Conservation (phyloP, 116 monocot species). For the Papilionanthe hybrid region DNA sequence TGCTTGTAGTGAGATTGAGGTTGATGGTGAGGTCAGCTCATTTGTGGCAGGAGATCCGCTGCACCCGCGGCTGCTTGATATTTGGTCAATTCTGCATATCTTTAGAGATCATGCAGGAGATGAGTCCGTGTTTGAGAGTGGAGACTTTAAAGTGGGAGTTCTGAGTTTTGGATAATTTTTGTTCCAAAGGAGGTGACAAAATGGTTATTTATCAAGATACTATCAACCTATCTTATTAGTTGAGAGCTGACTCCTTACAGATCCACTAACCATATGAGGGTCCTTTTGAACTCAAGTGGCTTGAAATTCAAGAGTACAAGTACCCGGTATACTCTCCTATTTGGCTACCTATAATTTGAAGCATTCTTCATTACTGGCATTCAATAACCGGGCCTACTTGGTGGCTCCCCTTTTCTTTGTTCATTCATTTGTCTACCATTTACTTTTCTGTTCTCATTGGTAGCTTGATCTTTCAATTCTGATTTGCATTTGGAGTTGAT, state of each 20-base stretch:
- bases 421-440: not conserved
- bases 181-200: not conserved
- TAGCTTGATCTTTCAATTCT: not conserved
- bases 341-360: not conserved
- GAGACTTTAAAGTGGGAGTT: not conserved
- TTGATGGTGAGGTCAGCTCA: slow-evolving; percentile 37
- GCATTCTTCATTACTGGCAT: not conserved
- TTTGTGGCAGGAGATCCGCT: slow-evolving; percentile 35
- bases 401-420: not conserved
- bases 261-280: not conserved
- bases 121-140: not conserved
- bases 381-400: not conserved
- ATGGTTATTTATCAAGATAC: not conserved
- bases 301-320: not conserved
- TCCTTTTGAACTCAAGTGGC: not conserved
- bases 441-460: not conserved
- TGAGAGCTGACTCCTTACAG: not conserved
- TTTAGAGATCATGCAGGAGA: slow-evolving; percentile 11
- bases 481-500: not conserved
- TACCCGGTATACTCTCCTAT: not conserved
- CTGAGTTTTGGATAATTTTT: not conserved
- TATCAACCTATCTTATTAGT: not conserved
- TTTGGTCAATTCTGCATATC: slow-evolving; percentile 26
- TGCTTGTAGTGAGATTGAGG: slow-evolving; percentile 38
- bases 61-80: slow-evolving; percentile 31